Percentiles rank a stretch among this genome's conserved stretches.
phyloP scores from a whole-genome alignment of 768 basidiomycete species.

The Lactifluus piperatus region DNA sequence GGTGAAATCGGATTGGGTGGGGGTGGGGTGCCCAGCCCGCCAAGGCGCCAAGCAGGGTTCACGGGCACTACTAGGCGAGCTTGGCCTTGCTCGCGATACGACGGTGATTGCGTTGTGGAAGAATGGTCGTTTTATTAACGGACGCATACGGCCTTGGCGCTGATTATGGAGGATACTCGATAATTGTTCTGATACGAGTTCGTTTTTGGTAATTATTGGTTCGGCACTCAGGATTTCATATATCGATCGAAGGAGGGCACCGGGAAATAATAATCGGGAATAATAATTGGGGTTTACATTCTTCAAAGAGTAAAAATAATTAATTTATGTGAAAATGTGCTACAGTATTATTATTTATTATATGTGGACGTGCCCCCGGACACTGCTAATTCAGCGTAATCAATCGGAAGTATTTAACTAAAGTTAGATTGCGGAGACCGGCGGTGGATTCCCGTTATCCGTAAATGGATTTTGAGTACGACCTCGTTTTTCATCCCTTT shows the following conservation, averaged over 20 bases:
- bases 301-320: not conserved
- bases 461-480: not conserved
- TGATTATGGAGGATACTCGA: not conserved
- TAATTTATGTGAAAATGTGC: not conserved
- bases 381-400: not conserved
- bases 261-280: not conserved
- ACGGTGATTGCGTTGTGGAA: constrained; percentile 61
- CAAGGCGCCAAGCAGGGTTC: constrained; percentile 18
- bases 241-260: too few relatives aligned
- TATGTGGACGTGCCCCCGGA: not conserved
- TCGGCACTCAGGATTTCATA: not conserved
- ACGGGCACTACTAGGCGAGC: not conserved
- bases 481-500: not conserved
- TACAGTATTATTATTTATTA: too few relatives aligned
- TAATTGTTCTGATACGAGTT: too few relatives aligned
- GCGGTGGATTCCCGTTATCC: not conserved
- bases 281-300: not conserved
- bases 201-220: too few relatives aligned
- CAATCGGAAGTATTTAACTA: not conserved
- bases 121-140: constrained; percentile 48
- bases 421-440: not conserved
- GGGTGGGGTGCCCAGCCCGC: constrained; percentile 15
- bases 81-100: constrained; percentile 46
- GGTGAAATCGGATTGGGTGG: constrained; percentile 18
- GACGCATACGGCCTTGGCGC: not conserved